Conservation (phyloP, 192 early-diverging fungal species). For the Glomus cerebriforme region DNA sequence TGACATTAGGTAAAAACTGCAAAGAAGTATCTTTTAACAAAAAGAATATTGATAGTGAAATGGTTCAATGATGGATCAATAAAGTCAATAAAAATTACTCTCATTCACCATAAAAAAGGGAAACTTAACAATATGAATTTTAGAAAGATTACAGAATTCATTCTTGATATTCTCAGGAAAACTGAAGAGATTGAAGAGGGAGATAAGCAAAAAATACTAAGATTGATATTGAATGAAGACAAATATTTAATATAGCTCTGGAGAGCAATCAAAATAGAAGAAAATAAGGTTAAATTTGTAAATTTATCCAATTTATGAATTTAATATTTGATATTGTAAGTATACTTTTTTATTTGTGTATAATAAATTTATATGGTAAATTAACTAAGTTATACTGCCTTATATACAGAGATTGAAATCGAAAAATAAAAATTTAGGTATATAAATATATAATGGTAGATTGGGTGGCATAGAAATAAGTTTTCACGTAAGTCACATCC, state of each 20-base stretch:
- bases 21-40: too few relatives aligned
- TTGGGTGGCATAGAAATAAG: too few relatives aligned
- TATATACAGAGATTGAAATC: neutral
- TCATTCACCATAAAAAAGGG: neutral
- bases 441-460: too few relatives aligned
- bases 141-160: constrained; percentile 1
- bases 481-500: too few relatives aligned
- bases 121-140: constrained; percentile 3
- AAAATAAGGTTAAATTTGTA: constrained; percentile 7
- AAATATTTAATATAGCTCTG: neutral
- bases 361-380: neutral
- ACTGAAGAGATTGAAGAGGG: constrained; percentile 10
- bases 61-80: neutral
- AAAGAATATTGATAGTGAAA: constrained; percentile 15
- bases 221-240: neutral
- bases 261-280: neutral
- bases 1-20: constrained; percentile 10
- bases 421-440: too few relatives aligned
- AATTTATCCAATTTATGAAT: constrained; percentile 16
- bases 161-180: constrained; percentile 9
- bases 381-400: neutral
- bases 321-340: constrained; percentile 14
- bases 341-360: constrained; percentile 3
- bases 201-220: constrained; percentile 3
- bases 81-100: neutral